Percentiles rank a stretch among this genome's conserved stretches.
Evolutionary conservation across 345 rosid species (phyloP).

Genomic region (Eucalyptus pauciflora): DNA sequence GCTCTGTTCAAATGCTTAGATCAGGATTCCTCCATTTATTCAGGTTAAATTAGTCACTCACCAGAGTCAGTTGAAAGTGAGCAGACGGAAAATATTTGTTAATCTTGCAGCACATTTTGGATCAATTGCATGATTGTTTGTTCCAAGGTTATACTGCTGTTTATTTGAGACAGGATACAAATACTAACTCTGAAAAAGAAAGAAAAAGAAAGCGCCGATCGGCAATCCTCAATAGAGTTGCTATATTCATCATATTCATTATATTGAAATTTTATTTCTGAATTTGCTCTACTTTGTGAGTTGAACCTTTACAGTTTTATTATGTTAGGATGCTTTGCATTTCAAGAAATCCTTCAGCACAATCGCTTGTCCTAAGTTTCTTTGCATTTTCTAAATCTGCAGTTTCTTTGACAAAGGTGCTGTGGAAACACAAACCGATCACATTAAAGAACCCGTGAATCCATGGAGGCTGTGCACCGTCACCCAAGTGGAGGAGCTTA

Average conservation of each 20-base stretch:
- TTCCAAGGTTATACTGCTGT: not conserved
- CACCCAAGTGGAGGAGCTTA: constrained; percentile 39
- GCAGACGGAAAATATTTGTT: not conserved
- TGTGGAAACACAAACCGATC: constrained; percentile 8
- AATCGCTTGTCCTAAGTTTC: not conserved
- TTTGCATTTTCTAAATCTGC: not conserved
- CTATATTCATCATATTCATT: not conserved
- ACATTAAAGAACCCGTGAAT: not conserved
- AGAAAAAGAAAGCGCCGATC: too few species aligned
- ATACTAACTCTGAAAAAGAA: too few species aligned
- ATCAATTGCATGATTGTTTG: not conserved
- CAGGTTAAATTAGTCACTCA: not conserved
- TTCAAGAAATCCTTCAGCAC: not conserved
- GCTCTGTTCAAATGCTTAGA: not conserved
- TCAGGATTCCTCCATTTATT: not conserved
- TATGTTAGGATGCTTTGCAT: not conserved
- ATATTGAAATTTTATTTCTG: not conserved
- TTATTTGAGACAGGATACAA: not conserved
- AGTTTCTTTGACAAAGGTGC: constrained; percentile 35
- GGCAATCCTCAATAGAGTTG: too few species aligned
- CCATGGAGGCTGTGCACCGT: constrained; percentile 32
- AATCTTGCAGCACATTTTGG: not conserved
- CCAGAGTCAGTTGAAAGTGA: not conserved
- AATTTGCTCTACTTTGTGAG: not conserved
- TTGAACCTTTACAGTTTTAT: not conserved